Evolutionary conservation across 257 asterid species (phyloP).

Genomic region (Rubia yunnanensis): DNA sequence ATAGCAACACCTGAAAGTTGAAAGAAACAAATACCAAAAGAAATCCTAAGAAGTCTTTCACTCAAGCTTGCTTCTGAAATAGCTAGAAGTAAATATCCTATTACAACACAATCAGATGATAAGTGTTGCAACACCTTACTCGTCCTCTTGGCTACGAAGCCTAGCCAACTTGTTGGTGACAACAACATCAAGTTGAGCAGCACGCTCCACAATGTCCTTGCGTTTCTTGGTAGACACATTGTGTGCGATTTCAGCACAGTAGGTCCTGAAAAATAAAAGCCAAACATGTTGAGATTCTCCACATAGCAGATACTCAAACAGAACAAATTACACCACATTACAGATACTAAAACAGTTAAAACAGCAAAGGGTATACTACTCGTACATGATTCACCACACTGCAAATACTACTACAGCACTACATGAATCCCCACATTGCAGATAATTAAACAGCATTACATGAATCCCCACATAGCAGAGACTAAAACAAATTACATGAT

Average conservation of each 20-base stretch:
- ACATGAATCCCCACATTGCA: too few species aligned
- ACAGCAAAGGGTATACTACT: too few species aligned
- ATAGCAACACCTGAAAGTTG: not conserved
- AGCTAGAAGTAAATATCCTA: conserved; percentile 3
- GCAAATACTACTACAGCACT: too few species aligned
- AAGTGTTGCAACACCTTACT: conserved; percentile 17
- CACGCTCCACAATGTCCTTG: conserved; percentile 38
- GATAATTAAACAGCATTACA: too few species aligned
- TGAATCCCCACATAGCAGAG: too few species aligned
- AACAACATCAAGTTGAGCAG: conserved; percentile 39
- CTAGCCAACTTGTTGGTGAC: conserved; percentile 45
- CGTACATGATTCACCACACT: too few species aligned
- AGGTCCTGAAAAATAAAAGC: conserved; percentile 25
- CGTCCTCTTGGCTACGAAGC: conserved; percentile 45
- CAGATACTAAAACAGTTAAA: too few species aligned
- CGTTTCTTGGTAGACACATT: conserved; percentile 38
- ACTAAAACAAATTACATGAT: too few species aligned
- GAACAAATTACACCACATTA: too few species aligned
- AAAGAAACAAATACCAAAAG: not conserved
- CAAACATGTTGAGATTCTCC: not conserved
- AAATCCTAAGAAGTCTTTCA: not conserved
- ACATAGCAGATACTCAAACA: too few species aligned
- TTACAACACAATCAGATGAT: not conserved
- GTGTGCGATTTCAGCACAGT: conserved; percentile 48
- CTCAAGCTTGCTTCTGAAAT: conserved; percentile 1